A percentile compares a stretch with the other conserved stretches of the same genome.
These are phyloP conservation scores for Haberlea rhodopensis DNA, from an alignment of 257 asterid genomes.

Conservation along the genomic window DNA sequence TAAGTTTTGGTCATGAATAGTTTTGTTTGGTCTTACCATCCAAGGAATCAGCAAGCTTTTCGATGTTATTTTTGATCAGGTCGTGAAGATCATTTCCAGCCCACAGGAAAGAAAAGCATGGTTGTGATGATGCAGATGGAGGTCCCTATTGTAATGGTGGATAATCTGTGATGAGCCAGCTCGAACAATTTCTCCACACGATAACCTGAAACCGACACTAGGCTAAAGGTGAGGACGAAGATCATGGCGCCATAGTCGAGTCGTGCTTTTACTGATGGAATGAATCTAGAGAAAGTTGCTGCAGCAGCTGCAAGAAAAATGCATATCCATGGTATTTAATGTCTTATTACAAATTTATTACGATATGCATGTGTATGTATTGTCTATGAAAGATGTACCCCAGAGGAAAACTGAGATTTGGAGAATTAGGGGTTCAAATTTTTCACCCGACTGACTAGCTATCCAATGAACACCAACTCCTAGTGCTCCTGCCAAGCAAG, in stretches of 20 bases:
- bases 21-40: constrained; percentile 45
- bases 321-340: constrained; percentile 5
- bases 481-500: constrained; percentile 65
- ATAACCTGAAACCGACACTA: constrained; percentile 84
- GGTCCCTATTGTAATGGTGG: constrained; percentile 74
- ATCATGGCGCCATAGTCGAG: constrained; percentile 82
- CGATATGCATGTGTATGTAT: neutral
- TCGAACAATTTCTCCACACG: constrained; percentile 67
- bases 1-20: neutral
- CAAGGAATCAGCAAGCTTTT: constrained; percentile 71
- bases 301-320: constrained; percentile 60
- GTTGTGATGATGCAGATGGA: constrained; percentile 58
- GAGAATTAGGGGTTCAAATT: constrained; percentile 61
- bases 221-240: constrained; percentile 76
- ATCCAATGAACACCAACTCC: constrained; percentile 85
- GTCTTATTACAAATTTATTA: neutral
- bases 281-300: constrained; percentile 78
- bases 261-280: constrained; percentile 67
- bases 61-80: constrained; percentile 57
- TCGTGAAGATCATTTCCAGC: constrained; percentile 75
- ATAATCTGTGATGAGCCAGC: constrained; percentile 62
- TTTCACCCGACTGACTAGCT: constrained; percentile 59
- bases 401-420: constrained; percentile 66
- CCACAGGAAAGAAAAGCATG: constrained; percentile 73
- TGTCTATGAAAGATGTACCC: constrained; percentile 36